Conservation (phyloP, 1,139 yeast genomes). For the Lodderomyces metapsilosis region DNA sequence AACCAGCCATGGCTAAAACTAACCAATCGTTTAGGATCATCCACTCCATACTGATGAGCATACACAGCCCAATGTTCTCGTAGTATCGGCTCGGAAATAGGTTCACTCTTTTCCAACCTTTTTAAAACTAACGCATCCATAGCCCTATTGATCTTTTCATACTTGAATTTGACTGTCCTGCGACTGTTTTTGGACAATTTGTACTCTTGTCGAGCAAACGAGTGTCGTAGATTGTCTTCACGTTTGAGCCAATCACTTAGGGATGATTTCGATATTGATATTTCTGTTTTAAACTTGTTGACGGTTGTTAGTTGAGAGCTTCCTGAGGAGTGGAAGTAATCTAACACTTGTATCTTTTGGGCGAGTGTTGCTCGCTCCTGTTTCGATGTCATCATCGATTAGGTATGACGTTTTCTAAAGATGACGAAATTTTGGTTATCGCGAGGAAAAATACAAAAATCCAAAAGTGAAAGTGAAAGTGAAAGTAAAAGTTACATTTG, state of each 20-base stretch:
- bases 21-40: constrained; percentile 54
- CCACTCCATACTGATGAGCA: constrained; percentile 58
- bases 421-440: background rate
- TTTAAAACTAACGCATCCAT: constrained; percentile 54
- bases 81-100: constrained; percentile 53
- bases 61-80: constrained; percentile 56
- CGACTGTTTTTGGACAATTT: constrained; percentile 40
- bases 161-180: constrained; percentile 52
- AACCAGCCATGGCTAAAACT: constrained; percentile 64
- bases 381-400: constrained; percentile 15
- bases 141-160: constrained; percentile 55
- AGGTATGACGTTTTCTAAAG: background rate
- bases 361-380: constrained; percentile 59
- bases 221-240: constrained; percentile 46
- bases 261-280: constrained; percentile 56
- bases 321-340: constrained; percentile 46
- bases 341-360: constrained; percentile 55
- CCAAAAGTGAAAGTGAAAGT: background rate
- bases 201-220: constrained; percentile 38
- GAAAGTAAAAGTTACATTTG: no score
- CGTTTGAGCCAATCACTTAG: constrained; percentile 61
- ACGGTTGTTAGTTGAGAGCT: constrained; percentile 61
- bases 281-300: constrained; percentile 45
- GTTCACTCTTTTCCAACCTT: constrained; percentile 41
- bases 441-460: background rate